phyloP scores from a whole-genome alignment of 2,329 filamentous ascomycete genomes.

The Ceratocystis destructans region DNA sequence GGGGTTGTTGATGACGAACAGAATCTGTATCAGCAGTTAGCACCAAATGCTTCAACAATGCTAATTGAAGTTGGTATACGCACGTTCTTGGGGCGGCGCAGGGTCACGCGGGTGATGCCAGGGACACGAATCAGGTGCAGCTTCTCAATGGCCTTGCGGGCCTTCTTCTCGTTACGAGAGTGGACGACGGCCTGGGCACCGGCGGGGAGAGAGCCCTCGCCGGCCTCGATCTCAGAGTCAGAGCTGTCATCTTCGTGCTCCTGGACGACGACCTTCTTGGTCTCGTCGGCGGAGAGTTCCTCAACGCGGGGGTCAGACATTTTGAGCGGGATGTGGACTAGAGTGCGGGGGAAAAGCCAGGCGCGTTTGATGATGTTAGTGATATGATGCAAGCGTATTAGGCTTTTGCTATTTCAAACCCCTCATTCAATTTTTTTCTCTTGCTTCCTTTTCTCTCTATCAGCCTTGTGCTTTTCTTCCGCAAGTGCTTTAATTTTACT shows the following conservation, averaged over 20 bases:
- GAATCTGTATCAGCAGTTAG: constrained; percentile 51
- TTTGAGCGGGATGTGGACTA: constrained; percentile 27
- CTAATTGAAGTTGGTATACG: constrained; percentile 32
- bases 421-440: neutral
- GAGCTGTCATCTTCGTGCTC: constrained; percentile 55
- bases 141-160: constrained; percentile 97
- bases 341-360: neutral
- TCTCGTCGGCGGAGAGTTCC: constrained; percentile 86
- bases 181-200: constrained; percentile 84
- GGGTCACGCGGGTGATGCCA: constrained; percentile 95
- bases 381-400: neutral
- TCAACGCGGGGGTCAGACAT: constrained; percentile 98
- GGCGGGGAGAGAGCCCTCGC: constrained; percentile 62
- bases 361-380: neutral
- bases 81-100: constrained; percentile 98
- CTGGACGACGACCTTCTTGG: constrained; percentile 63
- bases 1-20: constrained; percentile 99
- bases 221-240: constrained; percentile 64
- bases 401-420: too few species aligned
- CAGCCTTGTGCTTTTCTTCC: neutral
- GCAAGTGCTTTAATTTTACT: constrained; percentile 11
- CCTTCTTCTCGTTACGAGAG: constrained; percentile 99
- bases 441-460: neutral
- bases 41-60: neutral
- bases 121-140: constrained; percentile 90